Conservation (phyloP, 495 filamentous ascomycete species). For the Aspergillus heteromorphus region DNA sequence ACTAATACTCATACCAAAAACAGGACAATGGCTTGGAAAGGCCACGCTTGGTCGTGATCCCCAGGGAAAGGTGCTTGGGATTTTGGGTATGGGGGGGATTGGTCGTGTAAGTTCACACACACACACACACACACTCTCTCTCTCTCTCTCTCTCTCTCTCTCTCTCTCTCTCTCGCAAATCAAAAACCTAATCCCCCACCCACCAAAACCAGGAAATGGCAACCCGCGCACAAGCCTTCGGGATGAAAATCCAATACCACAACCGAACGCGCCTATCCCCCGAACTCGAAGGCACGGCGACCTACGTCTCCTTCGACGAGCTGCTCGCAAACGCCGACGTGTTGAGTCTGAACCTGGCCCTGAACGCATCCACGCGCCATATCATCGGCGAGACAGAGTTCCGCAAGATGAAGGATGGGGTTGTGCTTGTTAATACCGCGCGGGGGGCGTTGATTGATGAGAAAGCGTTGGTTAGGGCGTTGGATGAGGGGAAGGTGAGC, state of each 20-base stretch:
- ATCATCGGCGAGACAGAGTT: constrained; percentile 64
- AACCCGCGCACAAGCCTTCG: constrained; percentile 62
- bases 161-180: too few relatives aligned
- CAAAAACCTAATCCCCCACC: too few relatives aligned
- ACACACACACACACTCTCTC: too few relatives aligned
- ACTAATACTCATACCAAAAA: constrained; percentile 6
- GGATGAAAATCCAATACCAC: constrained; percentile 67
- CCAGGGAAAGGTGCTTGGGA: constrained; percentile 64
- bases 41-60: constrained; percentile 61
- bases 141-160: too few relatives aligned
- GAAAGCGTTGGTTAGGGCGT: constrained; percentile 62
- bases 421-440: constrained; percentile 79
- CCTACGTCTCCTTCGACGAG: constrained; percentile 64
- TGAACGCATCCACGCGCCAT: constrained; percentile 61
- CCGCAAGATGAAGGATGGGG: constrained; percentile 67
- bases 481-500: constrained; percentile 63
- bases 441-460: constrained; percentile 77
- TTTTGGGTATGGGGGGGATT: constrained; percentile 86
- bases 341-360: constrained; percentile 70
- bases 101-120: constrained; percentile 41
- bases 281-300: constrained; percentile 52
- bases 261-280: constrained; percentile 55
- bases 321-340: constrained; percentile 65
- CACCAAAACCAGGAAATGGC: constrained; percentile 71
- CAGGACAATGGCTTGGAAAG: constrained; percentile 47